Evolutionary conservation across 257 asterid species (phyloP).

Genomic region (Linaria vulgaris): DNA sequence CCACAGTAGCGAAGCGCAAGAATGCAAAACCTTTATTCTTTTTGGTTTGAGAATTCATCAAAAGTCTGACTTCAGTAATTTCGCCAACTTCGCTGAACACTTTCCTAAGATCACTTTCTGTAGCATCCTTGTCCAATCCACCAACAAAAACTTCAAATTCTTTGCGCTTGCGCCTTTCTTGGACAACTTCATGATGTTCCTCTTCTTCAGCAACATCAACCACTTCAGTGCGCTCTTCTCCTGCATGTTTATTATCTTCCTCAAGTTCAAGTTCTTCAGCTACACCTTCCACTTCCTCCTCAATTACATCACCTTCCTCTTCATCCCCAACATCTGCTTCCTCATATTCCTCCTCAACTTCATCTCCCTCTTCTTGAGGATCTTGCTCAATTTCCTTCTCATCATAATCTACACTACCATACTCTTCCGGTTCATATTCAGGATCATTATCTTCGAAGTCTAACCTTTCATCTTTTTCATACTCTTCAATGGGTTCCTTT

Average conservation of each 20-base stretch:
- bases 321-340: constrained; percentile 59
- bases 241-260: constrained; percentile 57
- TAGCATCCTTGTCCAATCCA: constrained; percentile 97
- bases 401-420: constrained; percentile 74
- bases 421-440: constrained; percentile 89
- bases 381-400: constrained; percentile 83
- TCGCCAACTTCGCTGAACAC: constrained; percentile 92
- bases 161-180: constrained; percentile 92
- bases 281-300: constrained; percentile 62
- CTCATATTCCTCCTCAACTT: constrained; percentile 58
- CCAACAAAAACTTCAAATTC: constrained; percentile 96
- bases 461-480: constrained; percentile 74
- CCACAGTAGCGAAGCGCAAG: constrained; percentile 91
- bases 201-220: constrained; percentile 79
- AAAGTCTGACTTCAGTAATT: constrained; percentile 87
- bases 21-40: constrained; percentile 98
- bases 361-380: constrained; percentile 57
- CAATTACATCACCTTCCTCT: constrained; percentile 63
- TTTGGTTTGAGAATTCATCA: constrained; percentile 97
- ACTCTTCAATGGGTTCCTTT: constrained; percentile 71
- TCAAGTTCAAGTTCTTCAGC: constrained; percentile 71
- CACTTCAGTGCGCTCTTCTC: constrained; percentile 56
- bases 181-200: constrained; percentile 77
- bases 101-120: constrained; percentile 85
- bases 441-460: constrained; percentile 97